These are phyloP conservation scores for Helichrysum umbraculigerum DNA, from an alignment of 129 eudicot species.

Conservation along the genomic window DNA sequence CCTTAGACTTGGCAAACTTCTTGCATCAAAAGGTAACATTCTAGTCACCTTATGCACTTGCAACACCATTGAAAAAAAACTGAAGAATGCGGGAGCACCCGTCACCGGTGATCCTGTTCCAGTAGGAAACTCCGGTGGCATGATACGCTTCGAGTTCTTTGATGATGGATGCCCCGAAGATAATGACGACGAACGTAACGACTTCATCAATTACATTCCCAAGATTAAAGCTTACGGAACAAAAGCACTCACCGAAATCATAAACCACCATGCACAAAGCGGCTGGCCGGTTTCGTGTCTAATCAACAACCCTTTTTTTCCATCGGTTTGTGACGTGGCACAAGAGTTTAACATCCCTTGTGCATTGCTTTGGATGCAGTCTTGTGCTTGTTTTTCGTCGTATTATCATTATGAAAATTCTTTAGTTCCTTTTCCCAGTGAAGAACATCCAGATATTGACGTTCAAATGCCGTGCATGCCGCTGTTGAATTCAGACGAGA, in stretches of 20 bases:
- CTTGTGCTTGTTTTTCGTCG: constrained; percentile 66
- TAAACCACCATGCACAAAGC: constrained; percentile 33
- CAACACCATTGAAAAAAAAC: constrained; percentile 1
- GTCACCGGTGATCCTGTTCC: constrained; percentile 19
- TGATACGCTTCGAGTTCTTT: constrained; percentile 29
- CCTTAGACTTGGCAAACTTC: constrained; percentile 25
- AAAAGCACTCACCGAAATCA: constrained; percentile 26
- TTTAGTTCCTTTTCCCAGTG: constrained; percentile 51
- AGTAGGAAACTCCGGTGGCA: constrained; percentile 14
- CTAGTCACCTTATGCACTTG: constrained; percentile 19
- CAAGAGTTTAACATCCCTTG: constrained; percentile 48
- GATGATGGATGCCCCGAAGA: constrained; percentile 34
- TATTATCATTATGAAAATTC: constrained; percentile 52
- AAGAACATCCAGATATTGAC: constrained; percentile 46
- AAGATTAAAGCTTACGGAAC: constrained; percentile 55
- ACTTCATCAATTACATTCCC: constrained; percentile 32
- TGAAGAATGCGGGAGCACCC: neutral
- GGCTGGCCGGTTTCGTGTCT: constrained; percentile 66
- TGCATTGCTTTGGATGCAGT: constrained; percentile 83
- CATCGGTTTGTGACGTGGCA: constrained; percentile 77
- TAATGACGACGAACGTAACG: constrained; percentile 29
- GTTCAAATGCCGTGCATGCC: constrained; percentile 75
- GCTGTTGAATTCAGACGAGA: constrained; percentile 61
- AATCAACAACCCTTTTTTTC: constrained; percentile 65
- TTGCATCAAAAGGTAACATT: constrained; percentile 34